Evolutionary conservation across 140 eudicot species (phyloP).

Genomic region (Ambrosia hybrid): DNA sequence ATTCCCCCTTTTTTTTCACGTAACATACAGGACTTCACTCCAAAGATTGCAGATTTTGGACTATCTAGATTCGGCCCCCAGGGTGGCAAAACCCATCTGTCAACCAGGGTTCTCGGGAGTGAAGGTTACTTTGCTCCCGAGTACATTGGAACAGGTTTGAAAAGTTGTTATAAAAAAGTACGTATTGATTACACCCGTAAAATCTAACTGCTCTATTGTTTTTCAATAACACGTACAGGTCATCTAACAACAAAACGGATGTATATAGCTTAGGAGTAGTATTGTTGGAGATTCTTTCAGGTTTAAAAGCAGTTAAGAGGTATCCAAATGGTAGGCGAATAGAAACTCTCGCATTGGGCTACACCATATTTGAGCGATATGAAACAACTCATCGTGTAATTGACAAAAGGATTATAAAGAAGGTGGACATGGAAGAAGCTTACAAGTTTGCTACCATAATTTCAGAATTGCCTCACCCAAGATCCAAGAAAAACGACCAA

Average conservation of each 20-base stretch:
- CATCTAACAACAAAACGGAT: slow-evolving; percentile 48
- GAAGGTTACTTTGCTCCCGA: slow-evolving; percentile 55
- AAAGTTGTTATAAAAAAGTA: background rate
- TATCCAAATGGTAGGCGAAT: slow-evolving; percentile 32
- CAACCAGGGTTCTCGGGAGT: slow-evolving; percentile 1
- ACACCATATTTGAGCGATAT: slow-evolving; percentile 35
- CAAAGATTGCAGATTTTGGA: too few species aligned
- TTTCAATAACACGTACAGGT: slow-evolving; percentile 28
- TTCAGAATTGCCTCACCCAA: slow-evolving; percentile 31
- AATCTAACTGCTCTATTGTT: background rate
- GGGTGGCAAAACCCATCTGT: too few species aligned
- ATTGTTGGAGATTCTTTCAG: slow-evolving; percentile 48
- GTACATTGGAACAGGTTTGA: slow-evolving; percentile 47
- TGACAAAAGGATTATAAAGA: slow-evolving; percentile 38
- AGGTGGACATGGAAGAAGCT: slow-evolving; percentile 30
- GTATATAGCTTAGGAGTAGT: slow-evolving; percentile 57
- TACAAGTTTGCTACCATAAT: slow-evolving; percentile 37
- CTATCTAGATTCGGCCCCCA: too few species aligned
- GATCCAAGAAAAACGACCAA: slow-evolving; percentile 42
- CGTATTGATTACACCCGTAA: background rate
- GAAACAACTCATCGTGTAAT: slow-evolving; percentile 26
- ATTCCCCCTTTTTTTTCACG: too few species aligned
- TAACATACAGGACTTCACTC: too few species aligned
- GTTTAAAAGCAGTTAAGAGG: slow-evolving; percentile 32
- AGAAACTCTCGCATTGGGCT: slow-evolving; percentile 45